Conservation (phyloP, 768 basidiomycete species). For the Suillus luteus region DNA sequence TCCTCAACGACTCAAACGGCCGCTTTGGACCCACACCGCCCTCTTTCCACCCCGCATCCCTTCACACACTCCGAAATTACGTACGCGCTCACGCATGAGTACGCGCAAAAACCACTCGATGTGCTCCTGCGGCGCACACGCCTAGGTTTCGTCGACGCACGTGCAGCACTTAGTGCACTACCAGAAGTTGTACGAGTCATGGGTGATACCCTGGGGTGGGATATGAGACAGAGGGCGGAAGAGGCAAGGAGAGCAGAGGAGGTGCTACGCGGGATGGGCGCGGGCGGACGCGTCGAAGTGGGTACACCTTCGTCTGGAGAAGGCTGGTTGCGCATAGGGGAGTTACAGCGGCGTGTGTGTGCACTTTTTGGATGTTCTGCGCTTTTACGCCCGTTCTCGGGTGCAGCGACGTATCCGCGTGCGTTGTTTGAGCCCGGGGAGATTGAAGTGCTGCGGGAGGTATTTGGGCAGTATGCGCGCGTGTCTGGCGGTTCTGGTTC, state of each 20-base stretch:
- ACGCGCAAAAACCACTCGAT: constrained; percentile 89
- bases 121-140: constrained; percentile 91
- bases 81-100: constrained; percentile 88
- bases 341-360: background rate
- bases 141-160: constrained; percentile 91
- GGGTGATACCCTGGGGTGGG: constrained; percentile 84
- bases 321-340: constrained; percentile 17
- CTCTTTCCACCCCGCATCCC: constrained; percentile 69
- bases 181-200: constrained; percentile 91
- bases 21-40: constrained; percentile 84
- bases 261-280: constrained; percentile 86
- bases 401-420: constrained; percentile 41
- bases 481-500: background rate
- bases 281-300: constrained; percentile 18
- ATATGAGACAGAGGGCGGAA: constrained; percentile 49
- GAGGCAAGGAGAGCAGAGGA: constrained; percentile 61
- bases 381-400: background rate
- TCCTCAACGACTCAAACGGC: constrained; percentile 73
- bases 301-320: constrained; percentile 19
- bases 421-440: constrained; percentile 58
- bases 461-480: constrained; percentile 33
- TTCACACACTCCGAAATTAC: constrained; percentile 75
- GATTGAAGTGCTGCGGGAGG: constrained; percentile 41
- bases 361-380: constrained; percentile 1
- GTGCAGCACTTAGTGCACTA: constrained; percentile 80